Evolutionary conservation across 805 yeast genomes (phyloP), one percentile per base, ranked within the genome.

Genomic region (Candida incommunis): DNA sequence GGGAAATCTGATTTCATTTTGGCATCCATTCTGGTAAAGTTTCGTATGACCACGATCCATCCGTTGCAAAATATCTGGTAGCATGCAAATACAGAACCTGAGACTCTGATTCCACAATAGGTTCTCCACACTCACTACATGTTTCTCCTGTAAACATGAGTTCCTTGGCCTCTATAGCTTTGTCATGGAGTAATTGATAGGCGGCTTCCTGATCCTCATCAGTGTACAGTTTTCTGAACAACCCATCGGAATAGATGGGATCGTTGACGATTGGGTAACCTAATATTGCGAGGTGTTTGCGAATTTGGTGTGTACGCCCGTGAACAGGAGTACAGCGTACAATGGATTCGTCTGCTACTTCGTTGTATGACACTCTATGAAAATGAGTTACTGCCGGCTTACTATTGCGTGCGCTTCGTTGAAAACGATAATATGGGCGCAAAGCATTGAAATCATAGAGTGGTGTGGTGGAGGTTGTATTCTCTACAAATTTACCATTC

Each of bases 231-330:
- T 16, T 18, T 23, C 41, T 45, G 40, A 41, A 42, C 15, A 48
- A 43, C 4, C 47, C 50, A 24, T 54, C 53, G 4, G 87, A 76
- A 56, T 87, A 90, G 2, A 87, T 68, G 2, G 94, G 94, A 60
- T 90, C 98, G 57, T 92, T 87, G 2, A 79, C 83, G 40, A 90
- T 90, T 0, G 97, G 96, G 56, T 68, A 72, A 0, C 96, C 96
- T 5, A 87, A 53, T 49, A 71, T 76, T 57, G 87, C 94, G 46
- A 92, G 65, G 65, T 92, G 98, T 3, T 90, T 94, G 50, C 98
- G 67, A 43, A 90, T 87, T 58, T 90, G 98, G 61, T 90, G 98
- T 0, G 96, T 85, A 54, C 97, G 71, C 0, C 98, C 98, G 0
- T 97, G 88, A 15, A 72, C 60, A 1, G 97, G 97, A 51, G 66